These are phyloP conservation scores for Glycine tomentella DNA, from an alignment of 306 rosid species.

Conservation along the genomic window DNA sequence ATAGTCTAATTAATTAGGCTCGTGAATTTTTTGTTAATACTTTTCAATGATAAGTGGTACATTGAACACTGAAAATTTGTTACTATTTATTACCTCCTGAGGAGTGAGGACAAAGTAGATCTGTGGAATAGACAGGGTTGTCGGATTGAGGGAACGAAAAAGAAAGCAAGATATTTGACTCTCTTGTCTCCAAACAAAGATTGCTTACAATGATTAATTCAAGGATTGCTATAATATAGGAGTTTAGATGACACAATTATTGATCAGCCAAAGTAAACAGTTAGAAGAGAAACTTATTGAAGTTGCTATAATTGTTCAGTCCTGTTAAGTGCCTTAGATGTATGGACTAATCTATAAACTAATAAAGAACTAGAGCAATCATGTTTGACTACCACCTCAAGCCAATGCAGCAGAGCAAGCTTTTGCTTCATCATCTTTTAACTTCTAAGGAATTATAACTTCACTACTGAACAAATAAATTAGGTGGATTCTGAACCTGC, in stretches of 20 bases:
- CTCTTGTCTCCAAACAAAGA: constrained; percentile 42
- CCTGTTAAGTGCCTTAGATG: too few species aligned
- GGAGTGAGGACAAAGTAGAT: constrained; percentile 37
- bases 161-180: constrained; percentile 3
- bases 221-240: constrained; percentile 32
- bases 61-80: constrained; percentile 32
- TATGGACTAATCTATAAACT: too few species aligned
- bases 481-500: too few species aligned
- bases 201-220: constrained; percentile 51
- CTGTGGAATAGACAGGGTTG: constrained; percentile 44
- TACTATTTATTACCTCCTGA: background rate
- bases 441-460: too few species aligned
- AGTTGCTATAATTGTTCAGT: constrained; percentile 19
- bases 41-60: constrained; percentile 48
- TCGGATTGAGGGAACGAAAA: constrained; percentile 41
- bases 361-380: too few species aligned
- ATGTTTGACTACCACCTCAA: too few species aligned
- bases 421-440: too few species aligned
- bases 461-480: too few species aligned
- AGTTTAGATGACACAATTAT: too few species aligned
- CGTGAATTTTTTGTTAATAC: constrained; percentile 27
- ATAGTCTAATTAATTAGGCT: constrained; percentile 33
- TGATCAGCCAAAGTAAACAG: too few species aligned
- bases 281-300: constrained; percentile 13
- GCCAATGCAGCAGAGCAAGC: too few species aligned